These are phyloP conservation scores for Solanum pennellii DNA, from an alignment of 257 asterid species.

Conservation along the genomic window DNA sequence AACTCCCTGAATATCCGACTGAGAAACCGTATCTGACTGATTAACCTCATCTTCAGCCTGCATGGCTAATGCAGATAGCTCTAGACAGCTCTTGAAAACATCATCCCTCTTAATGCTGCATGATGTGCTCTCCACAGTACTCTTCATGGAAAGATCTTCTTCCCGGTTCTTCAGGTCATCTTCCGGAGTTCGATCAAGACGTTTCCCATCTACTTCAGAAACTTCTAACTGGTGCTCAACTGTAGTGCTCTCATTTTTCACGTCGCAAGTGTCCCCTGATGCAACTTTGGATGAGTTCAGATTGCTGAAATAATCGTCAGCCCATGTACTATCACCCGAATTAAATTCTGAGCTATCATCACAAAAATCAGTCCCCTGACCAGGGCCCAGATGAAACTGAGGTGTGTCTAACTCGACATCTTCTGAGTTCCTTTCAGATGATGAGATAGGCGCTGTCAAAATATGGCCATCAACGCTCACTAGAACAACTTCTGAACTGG, in stretches of 20 bases:
- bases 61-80: constrained; percentile 34
- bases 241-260: constrained; percentile 5
- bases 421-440: constrained; percentile 41
- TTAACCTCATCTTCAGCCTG: constrained; percentile 21
- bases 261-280: constrained; percentile 6
- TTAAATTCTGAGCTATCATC: constrained; percentile 17
- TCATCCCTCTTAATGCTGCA: constrained; percentile 29
- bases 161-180: constrained; percentile 14
- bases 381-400: constrained; percentile 70
- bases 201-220: constrained; percentile 20
- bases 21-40: constrained; percentile 12
- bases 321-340: constrained; percentile 38
- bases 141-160: constrained; percentile 3
- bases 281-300: constrained; percentile 18
- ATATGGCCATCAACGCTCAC: constrained; percentile 91
- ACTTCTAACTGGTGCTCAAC: constrained; percentile 17
- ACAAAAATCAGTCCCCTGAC: constrained; percentile 34
- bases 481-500: constrained; percentile 74
- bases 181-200: constrained; percentile 10
- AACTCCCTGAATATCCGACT: constrained; percentile 13
- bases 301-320: constrained; percentile 31
- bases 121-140: constrained; percentile 16
- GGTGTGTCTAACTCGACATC: constrained; percentile 51
- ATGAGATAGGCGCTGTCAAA: constrained; percentile 79
- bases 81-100: constrained; percentile 67